Evolutionary conservation across 208 protist species (phyloP).

Genomic region (Tritrichomonas musculus): DNA sequence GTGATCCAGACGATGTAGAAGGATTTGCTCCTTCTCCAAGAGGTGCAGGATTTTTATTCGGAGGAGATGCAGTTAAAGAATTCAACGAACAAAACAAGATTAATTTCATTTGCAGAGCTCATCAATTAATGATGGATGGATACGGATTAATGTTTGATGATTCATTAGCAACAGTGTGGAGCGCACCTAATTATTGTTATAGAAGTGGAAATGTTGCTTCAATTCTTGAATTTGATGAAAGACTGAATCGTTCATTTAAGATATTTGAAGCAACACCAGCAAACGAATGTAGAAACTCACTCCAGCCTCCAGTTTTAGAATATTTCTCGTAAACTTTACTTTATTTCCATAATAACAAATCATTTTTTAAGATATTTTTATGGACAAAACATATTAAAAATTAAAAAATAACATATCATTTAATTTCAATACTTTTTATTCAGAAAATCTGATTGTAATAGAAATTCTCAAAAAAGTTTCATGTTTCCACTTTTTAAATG

Average conservation of each 20-base stretch:
- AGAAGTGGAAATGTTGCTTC: constrained; percentile 57
- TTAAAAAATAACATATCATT: no score
- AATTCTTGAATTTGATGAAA: constrained; percentile 79
- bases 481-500: no score
- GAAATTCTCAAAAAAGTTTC: no score
- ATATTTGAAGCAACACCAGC: constrained; percentile 96
- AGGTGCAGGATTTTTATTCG: constrained; percentile 98
- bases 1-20: constrained; percentile 84
- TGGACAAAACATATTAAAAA: no score
- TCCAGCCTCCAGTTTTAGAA: constrained; percentile 3
- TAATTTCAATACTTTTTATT: no score
- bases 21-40: constrained; percentile 88
- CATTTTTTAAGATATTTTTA: no score
- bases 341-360: no score
- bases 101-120: constrained; percentile 70
- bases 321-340: constrained; percentile 18
- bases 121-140: constrained; percentile 63
- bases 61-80: constrained; percentile 79
- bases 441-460: no score
- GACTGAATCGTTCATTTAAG: constrained; percentile 68
- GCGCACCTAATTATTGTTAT: constrained; percentile 64
- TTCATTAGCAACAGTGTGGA: constrained; percentile 58
- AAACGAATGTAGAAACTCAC: constrained; percentile 54
- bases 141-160: constrained; percentile 62
- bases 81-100: constrained; percentile 84